These are phyloP conservation scores for Tritrichomonas musculus DNA, from an alignment of 208 protist species.

Conservation along the genomic window DNA sequence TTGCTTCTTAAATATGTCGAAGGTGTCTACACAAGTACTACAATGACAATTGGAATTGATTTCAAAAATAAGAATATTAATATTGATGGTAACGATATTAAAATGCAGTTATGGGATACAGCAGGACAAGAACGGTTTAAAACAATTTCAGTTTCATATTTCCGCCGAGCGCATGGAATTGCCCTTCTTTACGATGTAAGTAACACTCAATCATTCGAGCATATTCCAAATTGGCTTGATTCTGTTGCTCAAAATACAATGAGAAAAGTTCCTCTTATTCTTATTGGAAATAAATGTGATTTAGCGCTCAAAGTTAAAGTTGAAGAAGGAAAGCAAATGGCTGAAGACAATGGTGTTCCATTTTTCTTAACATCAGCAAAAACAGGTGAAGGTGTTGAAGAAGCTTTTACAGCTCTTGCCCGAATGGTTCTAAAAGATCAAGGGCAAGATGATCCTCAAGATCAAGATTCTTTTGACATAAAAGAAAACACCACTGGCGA, in stretches of 20 bases:
- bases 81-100: background rate
- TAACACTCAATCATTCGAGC: background rate
- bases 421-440: background rate
- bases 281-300: slow-evolving; percentile 23
- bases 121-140: slow-evolving; percentile 1
- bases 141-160: background rate
- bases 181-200: background rate
- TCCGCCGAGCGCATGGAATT: background rate
- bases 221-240: background rate
- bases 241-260: background rate
- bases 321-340: background rate
- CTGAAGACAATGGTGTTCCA: background rate
- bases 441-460: background rate
- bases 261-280: background rate
- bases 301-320: background rate
- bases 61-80: background rate
- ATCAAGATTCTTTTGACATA: background rate
- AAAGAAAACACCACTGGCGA: background rate
- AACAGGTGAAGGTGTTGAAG: background rate
- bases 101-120: slow-evolving; percentile 8
- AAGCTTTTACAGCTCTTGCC: background rate
- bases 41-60: background rate
- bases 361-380: background rate
- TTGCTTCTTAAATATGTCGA: background rate
- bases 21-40: background rate